Conservation (phyloP, 2,329 filamentous ascomycete species). For the Diaporthe eres region DNA sequence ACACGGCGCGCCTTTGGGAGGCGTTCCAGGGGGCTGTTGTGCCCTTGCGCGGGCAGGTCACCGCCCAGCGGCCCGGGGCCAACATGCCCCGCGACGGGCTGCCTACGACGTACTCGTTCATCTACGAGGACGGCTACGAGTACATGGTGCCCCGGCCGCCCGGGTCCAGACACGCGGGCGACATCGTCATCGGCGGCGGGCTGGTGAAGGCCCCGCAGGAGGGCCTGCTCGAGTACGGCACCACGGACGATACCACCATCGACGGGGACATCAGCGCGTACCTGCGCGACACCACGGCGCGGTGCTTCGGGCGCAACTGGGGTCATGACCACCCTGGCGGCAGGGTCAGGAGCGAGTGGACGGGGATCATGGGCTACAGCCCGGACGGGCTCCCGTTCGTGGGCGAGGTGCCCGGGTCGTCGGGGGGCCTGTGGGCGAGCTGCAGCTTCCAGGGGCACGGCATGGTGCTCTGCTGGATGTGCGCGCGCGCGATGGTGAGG, state of each 20-base stretch:
- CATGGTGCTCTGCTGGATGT: conserved; percentile 75
- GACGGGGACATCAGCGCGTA: conserved; percentile 67
- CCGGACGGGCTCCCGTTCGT: conserved; percentile 68
- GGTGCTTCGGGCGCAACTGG: conserved; percentile 69
- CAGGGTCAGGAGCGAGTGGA: conserved; percentile 63
- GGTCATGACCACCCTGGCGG: conserved; percentile 58
- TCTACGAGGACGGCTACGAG: conserved; percentile 73
- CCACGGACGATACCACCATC: conserved; percentile 67
- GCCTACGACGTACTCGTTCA: conserved; percentile 71
- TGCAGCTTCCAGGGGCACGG: conserved; percentile 77
- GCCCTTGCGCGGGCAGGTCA: conserved; percentile 65
- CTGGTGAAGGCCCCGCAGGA: conserved; percentile 56
- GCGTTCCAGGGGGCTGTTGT: conserved; percentile 62
- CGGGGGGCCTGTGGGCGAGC: conserved; percentile 66
- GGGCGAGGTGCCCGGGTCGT: conserved; percentile 60
- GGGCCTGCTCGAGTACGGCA: conserved; percentile 66
- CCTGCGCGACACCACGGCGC: conserved; percentile 56
- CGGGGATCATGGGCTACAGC: conserved; percentile 70
- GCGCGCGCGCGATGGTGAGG: conserved; percentile 67
- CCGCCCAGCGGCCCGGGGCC: conserved; percentile 56
- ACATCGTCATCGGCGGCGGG: conserved; percentile 75
- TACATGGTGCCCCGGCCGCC: conserved; percentile 74
- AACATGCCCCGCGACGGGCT: conserved; percentile 56
- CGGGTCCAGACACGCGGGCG: conserved; percentile 59
- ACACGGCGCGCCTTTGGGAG: conserved; percentile 61